Evolutionary conservation across 1,284 basidiomycete species (phyloP), one percentile per base, ranked within the genome.

Genomic region (Sporisorium graminicola): DNA sequence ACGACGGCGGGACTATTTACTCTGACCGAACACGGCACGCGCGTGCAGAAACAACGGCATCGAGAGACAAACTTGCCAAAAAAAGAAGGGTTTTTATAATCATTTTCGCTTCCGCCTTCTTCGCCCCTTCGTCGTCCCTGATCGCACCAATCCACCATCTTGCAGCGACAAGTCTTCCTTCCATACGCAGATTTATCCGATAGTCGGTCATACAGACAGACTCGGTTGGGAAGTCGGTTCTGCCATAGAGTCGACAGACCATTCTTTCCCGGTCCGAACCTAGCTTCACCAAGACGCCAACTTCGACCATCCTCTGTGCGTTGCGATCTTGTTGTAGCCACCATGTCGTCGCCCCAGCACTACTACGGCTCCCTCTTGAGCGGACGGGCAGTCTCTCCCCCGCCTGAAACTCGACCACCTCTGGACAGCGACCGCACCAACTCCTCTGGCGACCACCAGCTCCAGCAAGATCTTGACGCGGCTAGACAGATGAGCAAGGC

Each of bases 401-500:
- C 62, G 2, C 60, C 57, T 10, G 60, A 54, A 12, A 20, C 37
- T 4, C 65, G 66, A 6, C 50, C 65, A 8, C 20, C 54, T 43
- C 51, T 60, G 9, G 66, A 74, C 16, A 40, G 5, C 42, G 24
- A 55, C 6, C 61, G 67, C n/a, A 42, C 18, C n/a, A 58, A 50
- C 24, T 33, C 42, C 27, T 65, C 74, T 18, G 64, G 66, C 24
- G 77, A 80, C 26, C 65, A 76, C 16, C 83, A 85, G 62, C 71
- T 83, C 24, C 74, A 81, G 44, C 82, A 82, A 27, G 83, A 85
- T 50, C 64, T 84, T 46, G 83, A 85, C 61, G 81, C 82, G 13
- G 83, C 83, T 10, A 58, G 83, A n/a, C 80, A 80, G 60, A 81
- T 85, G 81, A 82, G 79, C 70, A 75, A 77, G 43, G 82, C 80